Base-by-base conservation (phyloP, 2,329 filamentous ascomycete species). In the Penicillium sp. region DNA sequence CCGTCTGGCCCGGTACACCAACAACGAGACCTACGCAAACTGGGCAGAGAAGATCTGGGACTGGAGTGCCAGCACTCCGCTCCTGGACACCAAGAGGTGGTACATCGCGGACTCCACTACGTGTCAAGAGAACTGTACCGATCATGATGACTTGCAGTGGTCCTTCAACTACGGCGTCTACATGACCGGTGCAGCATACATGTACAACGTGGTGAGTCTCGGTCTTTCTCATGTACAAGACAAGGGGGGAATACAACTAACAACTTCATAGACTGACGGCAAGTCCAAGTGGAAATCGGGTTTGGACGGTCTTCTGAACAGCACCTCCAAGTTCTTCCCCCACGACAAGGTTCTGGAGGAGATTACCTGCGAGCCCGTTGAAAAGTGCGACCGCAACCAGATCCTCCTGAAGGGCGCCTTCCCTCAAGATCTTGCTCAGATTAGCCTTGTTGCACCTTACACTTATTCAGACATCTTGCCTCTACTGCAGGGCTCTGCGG, bases 21-120 rank as follows among this genome's bases (percentile, higher is more conserved):
- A 84, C 43, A 92, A 95, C 71, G 65, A 80, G 49, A 94, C 88
- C 0, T 95, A 95, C 66, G 78, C 82, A 9, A 80, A 88, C n/a
- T 91, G 87, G 88, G 90, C 89, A 0, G 79, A 84, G 57, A 86
- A 80, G 63, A 78, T 88, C 25, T 82, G 80, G 75, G 78, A 83
- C 56, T 85, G 82, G 82, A 78, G 76, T 50, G 66, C 69, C 7
- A 70, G 65, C n/a, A 74, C 81, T 11, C 79, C 79, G 3, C 65
- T 84, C 30, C 73, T 83, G 44, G 76, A 74, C 52, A 65, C 69
- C 14, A 68, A 65, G 1, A 81, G 74, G 55, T 77, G 80, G 64
- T 75, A 81, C 41, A 83, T 79, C 60, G 82, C 84, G 50, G 82
- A 83, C 36, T 76, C 76, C 5, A 79, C 80, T 47, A 75, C 74